Evolutionary conservation across 2,329 filamentous ascomycete species (phyloP).

Genomic region (Drechslerella coelobrocha): DNA sequence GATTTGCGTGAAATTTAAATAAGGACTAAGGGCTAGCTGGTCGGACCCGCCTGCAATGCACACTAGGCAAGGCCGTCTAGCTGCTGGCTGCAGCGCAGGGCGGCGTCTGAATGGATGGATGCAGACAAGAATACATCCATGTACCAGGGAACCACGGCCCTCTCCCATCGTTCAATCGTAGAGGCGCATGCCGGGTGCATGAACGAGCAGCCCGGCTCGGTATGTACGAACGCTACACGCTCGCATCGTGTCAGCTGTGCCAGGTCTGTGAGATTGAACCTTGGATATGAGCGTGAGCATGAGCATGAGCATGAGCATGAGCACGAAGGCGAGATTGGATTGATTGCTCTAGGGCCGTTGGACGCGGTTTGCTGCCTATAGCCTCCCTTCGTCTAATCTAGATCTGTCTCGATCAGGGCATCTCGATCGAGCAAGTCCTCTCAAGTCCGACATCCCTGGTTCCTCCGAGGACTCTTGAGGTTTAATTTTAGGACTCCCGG

Average conservation of each 20-base stretch:
- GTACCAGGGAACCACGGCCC: constrained; percentile 39
- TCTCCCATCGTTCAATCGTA: constrained; percentile 2
- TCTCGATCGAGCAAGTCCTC: constrained; percentile 29
- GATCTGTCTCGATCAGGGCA: constrained; percentile 7
- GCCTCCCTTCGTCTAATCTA: neutral
- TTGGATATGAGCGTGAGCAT: too few species aligned
- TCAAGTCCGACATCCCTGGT: neutral
- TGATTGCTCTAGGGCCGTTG: neutral
- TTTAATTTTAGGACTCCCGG: neutral
- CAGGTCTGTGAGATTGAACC: neutral
- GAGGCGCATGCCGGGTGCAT: neutral
- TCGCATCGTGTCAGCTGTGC: neutral
- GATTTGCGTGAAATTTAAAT: constrained; percentile 39
- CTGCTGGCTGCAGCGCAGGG: constrained; percentile 11
- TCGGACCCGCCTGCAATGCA: constrained; percentile 12
- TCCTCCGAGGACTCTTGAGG: neutral
- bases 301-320: too few species aligned
- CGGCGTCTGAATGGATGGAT: constrained; percentile 19
- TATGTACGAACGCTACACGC: too few species aligned
- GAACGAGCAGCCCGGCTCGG: neutral
- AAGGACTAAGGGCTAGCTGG: constrained; percentile 3
- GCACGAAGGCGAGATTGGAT: too few species aligned
- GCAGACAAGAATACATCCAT: constrained; percentile 9
- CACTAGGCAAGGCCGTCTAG: constrained; percentile 13
- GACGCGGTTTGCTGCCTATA: neutral